Evolutionary conservation across 1,284 basidiomycete genomes (phyloP), one percentile per base, ranked within the genome.

Genomic region (Ceratobasidium sp.): DNA sequence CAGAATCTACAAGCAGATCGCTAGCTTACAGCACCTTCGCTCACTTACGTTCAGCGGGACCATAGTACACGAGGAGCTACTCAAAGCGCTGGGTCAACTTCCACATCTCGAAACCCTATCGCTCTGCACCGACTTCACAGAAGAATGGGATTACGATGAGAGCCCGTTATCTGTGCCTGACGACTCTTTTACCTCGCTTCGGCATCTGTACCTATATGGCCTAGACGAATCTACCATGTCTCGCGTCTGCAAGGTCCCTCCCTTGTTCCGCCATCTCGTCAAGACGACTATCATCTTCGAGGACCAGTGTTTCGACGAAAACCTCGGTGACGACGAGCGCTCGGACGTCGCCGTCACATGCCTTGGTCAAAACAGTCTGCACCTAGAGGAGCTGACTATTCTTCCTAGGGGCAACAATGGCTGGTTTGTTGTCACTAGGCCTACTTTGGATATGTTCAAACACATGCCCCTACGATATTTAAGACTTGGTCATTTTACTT

Each of bases 11-110:
- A 7, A 20, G 26, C 9, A 60, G 7, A 60, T 60, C n/a, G 26
- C 26, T 28, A 6, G 10, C 3, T 18, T 60, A 28, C 9, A 6
- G 5, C 56, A 28, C n/a, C n/a, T n/a, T n/a, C n/a, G n/a, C n/a
- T n/a, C n/a, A n/a, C n/a, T n/a, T n/a, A n/a, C n/a, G n/a, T 60
- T 60, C 39, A 60, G 56, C 26, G 56, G 56, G 56, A 60, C 9
- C 20, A 28, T 28, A 10, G 56, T 60, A 60, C 56, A 60, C 23
- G 9, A 26, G 39, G 7, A 26, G 56, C 56, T 60, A 23, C 7
- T 60, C 3, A 23, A 60, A 5, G 23, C 39, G 5, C 56, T 60
- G 10, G 26, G 56, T 5, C 5, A 60, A 60, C 56, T 60, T 15
- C 26, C 56, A 6, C 18, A 26, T 20, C 56, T 60, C 26, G 56